phyloP scores from a whole-genome alignment of 257 asterid genomes.

The Cruciata laevipes region DNA sequence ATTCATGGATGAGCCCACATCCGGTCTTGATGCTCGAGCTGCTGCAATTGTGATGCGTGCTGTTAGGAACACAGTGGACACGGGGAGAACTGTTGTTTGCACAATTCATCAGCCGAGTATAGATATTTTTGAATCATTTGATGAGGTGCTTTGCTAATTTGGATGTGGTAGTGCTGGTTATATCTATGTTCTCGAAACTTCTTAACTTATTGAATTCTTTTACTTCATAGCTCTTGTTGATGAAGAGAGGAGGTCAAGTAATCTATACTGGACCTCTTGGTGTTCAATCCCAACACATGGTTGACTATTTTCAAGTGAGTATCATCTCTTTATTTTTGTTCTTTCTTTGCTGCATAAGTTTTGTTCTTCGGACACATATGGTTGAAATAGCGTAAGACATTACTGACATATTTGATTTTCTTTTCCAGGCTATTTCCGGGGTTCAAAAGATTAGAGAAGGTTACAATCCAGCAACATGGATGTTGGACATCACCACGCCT shows the following conservation, averaged over 20 bases:
- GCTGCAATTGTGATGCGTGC: conserved; percentile 89
- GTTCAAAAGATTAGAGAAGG: conserved; percentile 71
- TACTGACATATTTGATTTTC: not conserved
- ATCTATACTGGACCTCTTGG: conserved; percentile 77
- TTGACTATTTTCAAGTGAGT: conserved; percentile 70
- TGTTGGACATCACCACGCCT: conserved; percentile 68
- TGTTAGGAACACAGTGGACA: conserved; percentile 79
- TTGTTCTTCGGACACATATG: not conserved
- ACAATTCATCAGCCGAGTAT: conserved; percentile 90
- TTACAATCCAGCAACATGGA: conserved; percentile 84
- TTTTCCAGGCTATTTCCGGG: conserved; percentile 59
- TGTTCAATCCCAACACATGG: conserved; percentile 49
- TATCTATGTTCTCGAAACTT: not conserved
- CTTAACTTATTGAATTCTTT: not conserved
- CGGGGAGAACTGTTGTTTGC: conserved; percentile 83
- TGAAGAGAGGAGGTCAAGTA: conserved; percentile 93
- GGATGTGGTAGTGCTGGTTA: not conserved
- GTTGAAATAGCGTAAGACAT: not conserved
- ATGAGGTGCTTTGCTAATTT: conserved; percentile 42
- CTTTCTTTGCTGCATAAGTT: not conserved
- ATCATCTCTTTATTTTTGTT: not conserved
- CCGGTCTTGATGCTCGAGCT: conserved; percentile 89
- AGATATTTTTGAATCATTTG: conserved; percentile 83
- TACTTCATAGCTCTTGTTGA: conserved; percentile 50
- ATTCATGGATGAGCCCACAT: conserved; percentile 93